Conservation (phyloP, 495 filamentous ascomycete genomes). For the Cladorrhinum samala region DNA sequence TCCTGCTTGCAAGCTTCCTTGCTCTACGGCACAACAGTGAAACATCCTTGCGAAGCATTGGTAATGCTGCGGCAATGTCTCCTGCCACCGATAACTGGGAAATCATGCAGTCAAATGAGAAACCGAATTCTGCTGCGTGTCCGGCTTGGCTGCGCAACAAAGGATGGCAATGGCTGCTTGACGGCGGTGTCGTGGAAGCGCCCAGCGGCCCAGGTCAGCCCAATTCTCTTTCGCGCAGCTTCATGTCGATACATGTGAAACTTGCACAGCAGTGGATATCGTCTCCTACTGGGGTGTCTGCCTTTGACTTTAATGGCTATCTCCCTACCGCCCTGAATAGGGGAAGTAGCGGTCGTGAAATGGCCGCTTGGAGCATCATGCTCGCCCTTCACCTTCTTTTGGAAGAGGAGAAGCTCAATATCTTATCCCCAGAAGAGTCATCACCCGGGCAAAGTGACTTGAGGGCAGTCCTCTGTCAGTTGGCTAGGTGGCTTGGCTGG, state of each 20-base stretch:
- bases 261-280: slow-evolving; percentile 52
- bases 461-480: slow-evolving; percentile 66
- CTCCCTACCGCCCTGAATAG: slow-evolving; percentile 55
- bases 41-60: slow-evolving; percentile 8
- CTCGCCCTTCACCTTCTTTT: slow-evolving; percentile 75
- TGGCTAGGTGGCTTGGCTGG: slow-evolving; percentile 85
- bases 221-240: slow-evolving; percentile 21
- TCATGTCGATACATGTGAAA: slow-evolving; percentile 39
- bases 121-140: slow-evolving; percentile 46
- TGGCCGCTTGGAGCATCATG: slow-evolving; percentile 60
- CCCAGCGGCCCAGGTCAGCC: slow-evolving; percentile 8
- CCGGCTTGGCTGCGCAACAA: slow-evolving; percentile 60
- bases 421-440: slow-evolving; percentile 50
- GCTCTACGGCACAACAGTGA: slow-evolving; percentile 26
- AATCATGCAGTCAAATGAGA: slow-evolving; percentile 31
- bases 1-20: slow-evolving; percentile 54
- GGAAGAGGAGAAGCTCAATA: slow-evolving; percentile 83
- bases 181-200: slow-evolving; percentile 39
- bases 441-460: slow-evolving; percentile 50
- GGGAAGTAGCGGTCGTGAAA: slow-evolving; percentile 48
- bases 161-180: slow-evolving; percentile 70
- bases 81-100: slow-evolving; percentile 30
- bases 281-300: slow-evolving; percentile 44
- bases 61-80: background rate
- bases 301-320: slow-evolving; percentile 49